Base-by-base conservation (phyloP, 2,329 filamentous ascomycete genomes). In the Talaromyces sp. region DNA sequence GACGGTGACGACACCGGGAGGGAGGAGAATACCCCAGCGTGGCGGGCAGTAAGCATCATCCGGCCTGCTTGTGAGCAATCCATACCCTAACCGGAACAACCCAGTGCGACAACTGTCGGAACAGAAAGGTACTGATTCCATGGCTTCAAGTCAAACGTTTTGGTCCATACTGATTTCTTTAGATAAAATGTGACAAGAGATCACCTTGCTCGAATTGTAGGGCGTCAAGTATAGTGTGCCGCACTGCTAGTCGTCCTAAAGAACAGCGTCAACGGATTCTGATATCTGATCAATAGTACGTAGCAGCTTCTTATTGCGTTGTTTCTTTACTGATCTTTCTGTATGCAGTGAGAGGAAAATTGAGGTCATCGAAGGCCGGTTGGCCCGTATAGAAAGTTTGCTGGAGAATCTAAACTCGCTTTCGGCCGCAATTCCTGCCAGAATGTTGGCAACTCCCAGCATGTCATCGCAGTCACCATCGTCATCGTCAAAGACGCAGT, bases 341-440 rank as follows among this genome's bases (percentile, higher is more conserved):
- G 64, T 56, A 24, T 35, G 24, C 17, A 82, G 79, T 68, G 81
- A 83, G 66, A 78, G 74, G 65, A 82, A 83, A 67, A 81, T 83
- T 54, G 80, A 83, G 62, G 66, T 77, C 12, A 82, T 83, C 56
- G 80, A 82, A 64, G 75, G 79, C 31, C 76, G 80, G 17, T 69
- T 83, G 9, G 73, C 74, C 7, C 73, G 74, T n/a, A 81, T 83
- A 46, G 80, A 83, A 63, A 65, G 70, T 54, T 68, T 76, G 10
- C 68, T 80, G 14, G 72, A 75, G 41, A 69, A 61, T 27, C 70
- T 77, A 26, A 69, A 73, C 9, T 63, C 67, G 55, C 68, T 68
- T 67, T 65, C 66, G 70, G 17, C 63, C n/a, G 38, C 57, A 14
- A 51, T 58, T 50, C 38, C 43, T 21, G 43, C 43, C 3, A 46